Evolutionary conservation across 1,284 basidiomycete genomes (phyloP), one percentile per base, ranked within the genome.

Genomic region (Ganoderma multipileum): DNA sequence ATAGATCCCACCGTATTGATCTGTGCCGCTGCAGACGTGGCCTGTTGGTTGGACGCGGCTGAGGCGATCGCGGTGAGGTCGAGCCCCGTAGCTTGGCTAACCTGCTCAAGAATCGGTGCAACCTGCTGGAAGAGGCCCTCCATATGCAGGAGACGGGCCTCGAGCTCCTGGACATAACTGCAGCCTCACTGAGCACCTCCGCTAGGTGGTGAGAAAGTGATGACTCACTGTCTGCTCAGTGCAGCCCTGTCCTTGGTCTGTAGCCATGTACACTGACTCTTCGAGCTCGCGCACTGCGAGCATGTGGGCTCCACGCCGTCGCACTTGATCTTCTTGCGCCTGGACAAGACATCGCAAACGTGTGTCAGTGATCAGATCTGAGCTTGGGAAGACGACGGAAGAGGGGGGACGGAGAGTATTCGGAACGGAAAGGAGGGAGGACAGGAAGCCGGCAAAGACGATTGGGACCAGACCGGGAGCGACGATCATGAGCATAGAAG

Each of bases 251-350:
- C 93, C 81, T 94, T 95, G 11, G 93, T 95, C 81, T 95, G 93
- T 54, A 94, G 82, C 93, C 93, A 95, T 54, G 91, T 93, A 77
- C 93, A 95, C 73, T 89, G 87, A 5, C 91, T 90, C 64, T 88
- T 88, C 14, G 91, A 91, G 47, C 87, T 82, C 18, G 86, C 78
- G 76, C 93, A 95, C 75, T 95, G 93, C 0, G 91, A 90, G 74
- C 93, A 95, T n/a, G 90, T 91, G 16, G 93, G 93, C 77, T 95
- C 93, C 74, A 83, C 87, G 71, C 93, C 93, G 82, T 95, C 93
- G 80, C 93, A 95, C 79, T 95, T 95, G 78, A 95, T 94, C 86
- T 95, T 95, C 87, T 95, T 95, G 71, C 92, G 88, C 71, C 93
- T 94, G 77, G 14, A 33, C 55, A 59, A 54, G 62, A 44, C 61